phyloP scores from a whole-genome alignment of 2,329 filamentous ascomycete genomes.

The Alternaria viburni region DNA sequence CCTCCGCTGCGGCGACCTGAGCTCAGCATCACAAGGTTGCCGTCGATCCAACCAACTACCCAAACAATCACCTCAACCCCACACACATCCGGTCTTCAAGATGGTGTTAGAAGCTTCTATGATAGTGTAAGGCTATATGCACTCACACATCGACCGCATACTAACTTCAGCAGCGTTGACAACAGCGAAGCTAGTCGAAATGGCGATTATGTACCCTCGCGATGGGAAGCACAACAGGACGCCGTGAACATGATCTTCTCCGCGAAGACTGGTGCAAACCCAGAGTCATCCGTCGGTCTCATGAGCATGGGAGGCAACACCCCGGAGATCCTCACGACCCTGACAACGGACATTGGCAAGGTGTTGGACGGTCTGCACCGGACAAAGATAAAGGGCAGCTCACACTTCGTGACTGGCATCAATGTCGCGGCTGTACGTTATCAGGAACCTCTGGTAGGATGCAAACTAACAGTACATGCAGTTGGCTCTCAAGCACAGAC shows the following conservation, averaged over 20 bases:
- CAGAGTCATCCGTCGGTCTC: slow-evolving; percentile 93
- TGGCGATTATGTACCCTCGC: slow-evolving; percentile 87
- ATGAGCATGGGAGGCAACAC: slow-evolving; percentile 99
- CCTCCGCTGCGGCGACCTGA: slow-evolving; percentile 26
- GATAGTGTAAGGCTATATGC: slow-evolving; percentile 69
- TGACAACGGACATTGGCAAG: slow-evolving; percentile 95
- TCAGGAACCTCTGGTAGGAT: slow-evolving; percentile 71
- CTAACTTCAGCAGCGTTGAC: slow-evolving; percentile 70
- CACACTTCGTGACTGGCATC: slow-evolving; percentile 90
- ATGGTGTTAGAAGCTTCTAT: slow-evolving; percentile 99
- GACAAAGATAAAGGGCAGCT: slow-evolving; percentile 82
- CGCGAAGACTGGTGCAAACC: slow-evolving; percentile 92
- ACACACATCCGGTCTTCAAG: slow-evolving; percentile 55
- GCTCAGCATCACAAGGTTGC: slow-evolving; percentile 27
- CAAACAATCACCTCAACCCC: slow-evolving; percentile 6
- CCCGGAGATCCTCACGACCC: slow-evolving; percentile 94
- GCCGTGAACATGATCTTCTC: slow-evolving; percentile 95
- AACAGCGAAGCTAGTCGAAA: slow-evolving; percentile 99
- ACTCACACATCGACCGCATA: slow-evolving; percentile 23
- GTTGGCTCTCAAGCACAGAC: slow-evolving; percentile 96
- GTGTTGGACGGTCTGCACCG: slow-evolving; percentile 86
- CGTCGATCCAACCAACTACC: slow-evolving; percentile 18
- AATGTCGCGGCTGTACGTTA: slow-evolving; percentile 86
- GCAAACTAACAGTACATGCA: slow-evolving; percentile 58
- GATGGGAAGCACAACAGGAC: slow-evolving; percentile 96